Base-by-base conservation (phyloP, 2,329 filamentous ascomycete species). In the Pestalotiopsis sp. region DNA sequence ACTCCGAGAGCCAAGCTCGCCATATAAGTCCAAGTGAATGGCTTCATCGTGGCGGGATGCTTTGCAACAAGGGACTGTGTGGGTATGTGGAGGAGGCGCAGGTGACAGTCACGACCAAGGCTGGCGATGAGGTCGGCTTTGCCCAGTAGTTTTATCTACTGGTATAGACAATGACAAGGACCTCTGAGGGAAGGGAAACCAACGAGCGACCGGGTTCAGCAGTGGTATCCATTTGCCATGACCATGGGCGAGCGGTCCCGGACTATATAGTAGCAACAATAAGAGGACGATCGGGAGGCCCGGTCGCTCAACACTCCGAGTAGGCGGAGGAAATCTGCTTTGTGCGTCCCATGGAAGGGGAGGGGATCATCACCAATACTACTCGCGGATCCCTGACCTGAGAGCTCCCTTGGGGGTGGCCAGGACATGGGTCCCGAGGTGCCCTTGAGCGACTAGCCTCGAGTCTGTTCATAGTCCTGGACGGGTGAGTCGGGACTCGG, bases 11-110 rank as follows among this genome's bases (percentile, higher is more conserved):
- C 73, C 66, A 76, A 70, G 73, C 72, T 73, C 65, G 70, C 73
- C 68, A 77, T 65, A 69, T 76, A 68, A 66, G 70, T 71, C 70
- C 69, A 75, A 70, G 66, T 70, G 20, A 75, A 73, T 70, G 70
- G 66, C 74, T 74, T 76, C 77, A 78, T 78, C 70, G 73, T 75
- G 70, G n/a, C 20, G 45, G 6, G n/a, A 23, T 66, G 27, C 17
- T 31, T 31, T 57, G 52, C 58, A 64, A 38, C 38, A 27, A 36
- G 31, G 31, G 31, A 61, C 27, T 13, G 39, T 4, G 11, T 41
- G 60, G 36, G 38, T 17, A 39, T 31, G n/a, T 57, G 41, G 60
- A 41, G 57, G 38, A 62, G 45, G 45, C 38, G 45, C 12, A 39
- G 66, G 67, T 60, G 58, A 52, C 49, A n/a, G 45, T 9, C 62